These are phyloP conservation scores for Hypoxylon perforatum DNA, from an alignment of 495 filamentous ascomycete genomes.

Conservation along the genomic window DNA sequence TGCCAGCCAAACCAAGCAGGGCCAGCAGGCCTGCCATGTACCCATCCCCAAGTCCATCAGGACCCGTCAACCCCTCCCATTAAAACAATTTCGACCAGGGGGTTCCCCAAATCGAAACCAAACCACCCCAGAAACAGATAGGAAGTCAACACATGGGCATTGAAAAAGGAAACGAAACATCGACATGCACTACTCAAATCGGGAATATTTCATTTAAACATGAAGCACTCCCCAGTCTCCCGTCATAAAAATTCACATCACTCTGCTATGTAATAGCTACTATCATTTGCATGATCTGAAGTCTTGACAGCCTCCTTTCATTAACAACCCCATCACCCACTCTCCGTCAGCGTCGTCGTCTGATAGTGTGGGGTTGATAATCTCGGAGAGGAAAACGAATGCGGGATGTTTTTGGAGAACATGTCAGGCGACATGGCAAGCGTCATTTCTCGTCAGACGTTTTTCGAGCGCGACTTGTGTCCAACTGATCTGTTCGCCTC, in stretches of 20 bases:
- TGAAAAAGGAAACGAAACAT: constrained; percentile 27
- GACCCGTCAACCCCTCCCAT: constrained; percentile 30
- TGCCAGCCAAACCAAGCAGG: no score
- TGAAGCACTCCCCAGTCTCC: constrained; percentile 20
- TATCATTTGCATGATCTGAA: constrained; percentile 20
- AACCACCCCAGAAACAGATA: constrained; percentile 16
- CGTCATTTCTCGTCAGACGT: constrained; percentile 19
- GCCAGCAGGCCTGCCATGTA: no score
- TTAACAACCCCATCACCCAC: background rate
- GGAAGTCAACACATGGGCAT: background rate
- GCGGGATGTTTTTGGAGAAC: constrained; percentile 14
- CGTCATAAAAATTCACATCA: constrained; percentile 1
- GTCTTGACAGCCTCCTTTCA: constrained; percentile 28
- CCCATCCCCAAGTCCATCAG: no score
- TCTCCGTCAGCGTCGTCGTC: constrained; percentile 2
- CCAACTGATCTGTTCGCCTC: background rate
- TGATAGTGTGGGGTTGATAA: constrained; percentile 32
- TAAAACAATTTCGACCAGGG: constrained; percentile 21
- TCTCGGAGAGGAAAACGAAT: constrained; percentile 26
- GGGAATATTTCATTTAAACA: constrained; percentile 33
- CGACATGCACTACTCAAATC: constrained; percentile 7
- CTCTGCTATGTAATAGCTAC: constrained; percentile 6
- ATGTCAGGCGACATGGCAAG: constrained; percentile 12
- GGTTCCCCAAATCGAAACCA: constrained; percentile 32
- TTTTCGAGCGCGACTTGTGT: no score